Evolutionary conservation across 305 asterid genomes (phyloP), one percentile per base, ranked within the genome.

Genomic region (Fraxinus sp.): DNA sequence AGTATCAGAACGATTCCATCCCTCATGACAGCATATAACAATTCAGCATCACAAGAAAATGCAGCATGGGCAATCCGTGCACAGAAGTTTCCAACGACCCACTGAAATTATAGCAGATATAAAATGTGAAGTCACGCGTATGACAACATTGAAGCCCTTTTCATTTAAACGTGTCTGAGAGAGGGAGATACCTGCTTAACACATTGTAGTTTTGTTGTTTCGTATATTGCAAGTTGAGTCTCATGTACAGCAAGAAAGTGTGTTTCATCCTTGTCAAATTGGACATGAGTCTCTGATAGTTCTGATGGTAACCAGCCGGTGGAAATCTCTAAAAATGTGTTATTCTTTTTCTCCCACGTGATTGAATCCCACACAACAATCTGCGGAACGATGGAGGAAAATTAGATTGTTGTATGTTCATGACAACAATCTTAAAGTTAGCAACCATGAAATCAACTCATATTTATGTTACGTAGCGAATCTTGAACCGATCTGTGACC

Each of bases 161-260:
- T 22, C 52, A 4, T 30, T 7, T 24, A 14, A 28, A 30, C 11
- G 66, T 2, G 52, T 6, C 35, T 32, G 80, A 77, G 35, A 57
- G 82, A n/a, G 79, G 24, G 24, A 37, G 24, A 57, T 64, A 91
- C 97, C 97, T 92, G 93, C 84, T 90, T 93, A 78, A 90, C 90
- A 52, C 91, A 86, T 66, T 86, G 80, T 20, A 94, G 90, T 74
- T 91, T 90, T 35, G 80, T 79, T 3, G 93, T 84, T 81, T 93
- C 97, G 26, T 92, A 90, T 52, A 95, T 84, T 8, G 95, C 95
- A 16, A 94, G 95, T 79, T 90, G 98, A 74, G 96, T 89, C 88
- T 92, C 96, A n/a, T 93, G 94, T 18, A 93, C 91, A 3, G 84
- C 93, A 33, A 95, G 97, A 68, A 93, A 91, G 77, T 84, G 90